These are phyloP conservation scores for Tremella fuciformis DNA, from an alignment of 768 basidiomycete species.

Conservation along the genomic window DNA sequence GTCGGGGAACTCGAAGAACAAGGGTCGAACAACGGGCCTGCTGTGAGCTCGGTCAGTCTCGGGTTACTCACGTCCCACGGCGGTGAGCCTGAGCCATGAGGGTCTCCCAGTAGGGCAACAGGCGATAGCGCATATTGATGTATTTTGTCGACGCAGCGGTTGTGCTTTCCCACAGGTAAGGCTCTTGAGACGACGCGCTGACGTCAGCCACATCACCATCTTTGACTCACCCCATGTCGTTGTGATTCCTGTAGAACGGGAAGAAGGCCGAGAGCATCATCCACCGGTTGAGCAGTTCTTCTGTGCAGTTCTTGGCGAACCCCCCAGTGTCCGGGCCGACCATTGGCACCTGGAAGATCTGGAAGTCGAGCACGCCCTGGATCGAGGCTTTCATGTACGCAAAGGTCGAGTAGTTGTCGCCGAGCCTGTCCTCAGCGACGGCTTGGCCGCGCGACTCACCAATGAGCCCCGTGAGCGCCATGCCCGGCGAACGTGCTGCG, in stretches of 20 bases:
- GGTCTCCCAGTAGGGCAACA: slow-evolving; percentile 69
- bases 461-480: neutral
- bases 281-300: slow-evolving; percentile 80
- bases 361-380: slow-evolving; percentile 82
- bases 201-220: neutral
- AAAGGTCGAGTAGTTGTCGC: slow-evolving; percentile 76
- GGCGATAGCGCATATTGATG: slow-evolving; percentile 65
- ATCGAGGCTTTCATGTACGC: slow-evolving; percentile 67
- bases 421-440: slow-evolving; percentile 53
- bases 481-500: slow-evolving; percentile 48
- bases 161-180: slow-evolving; percentile 76
- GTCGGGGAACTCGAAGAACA: slow-evolving; percentile 73
- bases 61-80: slow-evolving; percentile 29
- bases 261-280: slow-evolving; percentile 79
- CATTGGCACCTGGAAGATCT: slow-evolving; percentile 71
- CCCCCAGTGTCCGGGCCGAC: slow-evolving; percentile 77
- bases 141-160: slow-evolving; percentile 69
- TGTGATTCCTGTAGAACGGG: slow-evolving; percentile 78
- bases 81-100: slow-evolving; percentile 31
- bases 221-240: slow-evolving; percentile 26
- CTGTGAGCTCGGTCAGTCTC: neutral
- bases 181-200: slow-evolving; percentile 61
- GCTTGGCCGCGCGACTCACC: neutral
- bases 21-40: slow-evolving; percentile 68
- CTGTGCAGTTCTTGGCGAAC: slow-evolving; percentile 66